Evolutionary conservation across 768 basidiomycete species (phyloP).

Genomic region (Lentinula raphanica): DNA sequence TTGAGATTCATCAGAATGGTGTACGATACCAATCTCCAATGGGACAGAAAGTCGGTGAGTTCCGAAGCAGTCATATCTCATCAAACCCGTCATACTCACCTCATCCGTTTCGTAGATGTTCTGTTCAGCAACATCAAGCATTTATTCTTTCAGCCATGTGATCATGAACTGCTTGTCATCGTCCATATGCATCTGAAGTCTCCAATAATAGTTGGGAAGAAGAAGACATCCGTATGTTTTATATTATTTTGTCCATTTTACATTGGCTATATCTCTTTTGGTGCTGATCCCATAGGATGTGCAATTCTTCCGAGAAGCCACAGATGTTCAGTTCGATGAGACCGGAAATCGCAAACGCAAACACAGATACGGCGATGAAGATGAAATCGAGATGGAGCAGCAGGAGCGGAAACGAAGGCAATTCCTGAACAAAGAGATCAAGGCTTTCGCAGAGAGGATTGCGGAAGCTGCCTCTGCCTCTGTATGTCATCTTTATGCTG

Average conservation of each 20-base stretch:
- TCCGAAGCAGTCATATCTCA: not conserved
- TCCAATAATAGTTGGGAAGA: constrained; percentile 98
- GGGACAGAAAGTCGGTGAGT: constrained; percentile 87
- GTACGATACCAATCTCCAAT: constrained; percentile 85
- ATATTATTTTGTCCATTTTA: not conserved
- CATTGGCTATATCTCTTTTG: not conserved
- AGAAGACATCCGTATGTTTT: constrained; percentile 81
- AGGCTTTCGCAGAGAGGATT: constrained; percentile 87
- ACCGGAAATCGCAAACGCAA: constrained; percentile 98
- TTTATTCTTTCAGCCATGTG: constrained; percentile 98
- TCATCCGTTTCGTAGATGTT: constrained; percentile 56
- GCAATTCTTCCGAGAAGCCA: constrained; percentile 97
- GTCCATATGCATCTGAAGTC: constrained; percentile 90
- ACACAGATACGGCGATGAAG: constrained; percentile 95
- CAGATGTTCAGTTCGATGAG: constrained; percentile 96
- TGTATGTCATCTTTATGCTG: constrained; percentile 39
- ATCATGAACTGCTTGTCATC: constrained; percentile 90
- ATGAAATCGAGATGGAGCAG: constrained; percentile 98
- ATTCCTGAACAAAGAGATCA: constrained; percentile 90
- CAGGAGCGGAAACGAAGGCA: constrained; percentile 89
- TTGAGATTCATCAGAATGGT: constrained; percentile 97
- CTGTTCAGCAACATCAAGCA: constrained; percentile 97
- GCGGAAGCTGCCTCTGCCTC: constrained; percentile 76
- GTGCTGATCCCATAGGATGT: constrained; percentile 65
- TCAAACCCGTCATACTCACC: not conserved